Evolutionary conservation across 1,284 basidiomycete species (phyloP).

Genomic region (Rhodotorula sp.): DNA sequence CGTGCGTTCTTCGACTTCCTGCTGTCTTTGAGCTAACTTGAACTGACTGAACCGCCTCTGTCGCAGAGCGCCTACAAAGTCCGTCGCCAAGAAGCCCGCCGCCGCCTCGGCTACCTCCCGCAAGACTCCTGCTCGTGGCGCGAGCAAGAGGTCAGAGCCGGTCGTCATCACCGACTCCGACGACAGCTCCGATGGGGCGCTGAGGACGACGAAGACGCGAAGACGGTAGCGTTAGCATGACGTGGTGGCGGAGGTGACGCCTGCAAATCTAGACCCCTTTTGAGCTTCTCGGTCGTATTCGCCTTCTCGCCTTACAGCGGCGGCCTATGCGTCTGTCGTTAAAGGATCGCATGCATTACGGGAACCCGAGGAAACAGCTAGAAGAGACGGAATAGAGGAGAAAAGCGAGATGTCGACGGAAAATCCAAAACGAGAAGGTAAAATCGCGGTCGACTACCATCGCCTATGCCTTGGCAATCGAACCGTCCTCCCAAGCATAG

Average conservation of each 20-base stretch:
- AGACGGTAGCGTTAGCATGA: too few relatives aligned
- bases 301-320: too few relatives aligned
- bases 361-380: too few relatives aligned
- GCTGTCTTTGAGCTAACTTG: constrained; percentile 44
- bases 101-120: constrained; percentile 31
- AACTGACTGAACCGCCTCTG: rapidly evolving
- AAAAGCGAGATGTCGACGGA: too few relatives aligned
- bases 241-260: not conserved
- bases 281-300: not conserved
- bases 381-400: too few relatives aligned
- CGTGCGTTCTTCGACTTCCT: constrained; percentile 44
- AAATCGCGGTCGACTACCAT: too few relatives aligned
- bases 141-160: constrained; percentile 13
- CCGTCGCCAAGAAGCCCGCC: constrained; percentile 62
- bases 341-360: too few relatives aligned
- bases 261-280: not conserved
- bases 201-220: constrained; percentile 15
- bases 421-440: too few relatives aligned
- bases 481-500: not conserved
- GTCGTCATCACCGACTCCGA: constrained; percentile 32
- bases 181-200: constrained; percentile 22
- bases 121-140: constrained; percentile 7
- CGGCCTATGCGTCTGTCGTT: too few relatives aligned
- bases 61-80: constrained; percentile 53
- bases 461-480: too few relatives aligned